A percentile compares a stretch with the other conserved stretches of the same genome.
These are phyloP conservation scores for Flaveria brownii DNA, from an alignment of 129 eudicot genomes.

Conservation along the genomic window DNA sequence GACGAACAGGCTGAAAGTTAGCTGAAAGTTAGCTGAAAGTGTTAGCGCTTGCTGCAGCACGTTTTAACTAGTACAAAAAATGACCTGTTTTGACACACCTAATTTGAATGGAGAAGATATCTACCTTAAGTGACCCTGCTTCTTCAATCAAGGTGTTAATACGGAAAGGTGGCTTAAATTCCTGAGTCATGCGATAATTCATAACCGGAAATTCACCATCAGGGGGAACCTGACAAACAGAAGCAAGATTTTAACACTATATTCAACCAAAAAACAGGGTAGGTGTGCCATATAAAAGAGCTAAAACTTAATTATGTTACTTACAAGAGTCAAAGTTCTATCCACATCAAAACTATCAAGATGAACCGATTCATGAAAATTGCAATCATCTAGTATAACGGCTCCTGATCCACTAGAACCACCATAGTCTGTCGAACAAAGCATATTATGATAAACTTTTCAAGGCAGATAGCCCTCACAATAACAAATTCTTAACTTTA, in stretches of 20 bases:
- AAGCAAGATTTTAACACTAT: conserved; percentile 19
- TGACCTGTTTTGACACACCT: background rate
- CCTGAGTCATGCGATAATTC: conserved; percentile 98
- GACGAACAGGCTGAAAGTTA: background rate
- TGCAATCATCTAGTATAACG: conserved; percentile 91
- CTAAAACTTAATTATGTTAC: conserved; percentile 24
- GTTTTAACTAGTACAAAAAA: background rate
- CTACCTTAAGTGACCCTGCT: conserved; percentile 82
- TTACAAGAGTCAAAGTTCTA: conserved; percentile 82
- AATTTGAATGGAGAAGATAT: background rate
- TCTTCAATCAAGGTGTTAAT: conserved; percentile 81
- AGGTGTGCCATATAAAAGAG: background rate
- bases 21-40: background rate
- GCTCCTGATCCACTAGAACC: conserved; percentile 87
- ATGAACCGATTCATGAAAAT: conserved; percentile 96
- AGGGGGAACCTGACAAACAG: conserved; percentile 66
- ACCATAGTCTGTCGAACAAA: conserved; percentile 55
- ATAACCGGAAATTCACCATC: conserved; percentile 98
- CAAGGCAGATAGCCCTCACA: conserved; percentile 16
- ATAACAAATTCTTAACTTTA: background rate
- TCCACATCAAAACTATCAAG: conserved; percentile 93
- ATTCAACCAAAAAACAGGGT: conserved; percentile 1
- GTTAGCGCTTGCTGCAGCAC: background rate
- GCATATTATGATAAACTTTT: conserved; percentile 22
- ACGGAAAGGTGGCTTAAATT: conserved; percentile 92